A percentile compares a stretch with the other conserved stretches of the same genome.
Conservation (phyloP, 2,329 filamentous ascomycete genomes). For the Mariannaea sp. region DNA sequence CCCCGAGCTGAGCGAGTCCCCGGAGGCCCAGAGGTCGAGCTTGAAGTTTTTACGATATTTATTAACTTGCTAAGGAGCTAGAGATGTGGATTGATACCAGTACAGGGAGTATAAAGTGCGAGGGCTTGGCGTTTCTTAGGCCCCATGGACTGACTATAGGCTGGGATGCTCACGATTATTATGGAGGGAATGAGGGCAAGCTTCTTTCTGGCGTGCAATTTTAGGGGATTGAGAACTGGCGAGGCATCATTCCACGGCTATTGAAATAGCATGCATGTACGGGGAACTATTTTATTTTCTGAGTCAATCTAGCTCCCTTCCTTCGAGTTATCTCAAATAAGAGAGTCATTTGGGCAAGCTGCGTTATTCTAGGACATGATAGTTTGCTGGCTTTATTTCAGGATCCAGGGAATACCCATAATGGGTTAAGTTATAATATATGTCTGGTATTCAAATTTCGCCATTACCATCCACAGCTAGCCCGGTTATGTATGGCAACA, state of each 20-base stretch:
- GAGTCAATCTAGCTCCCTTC: neutral
- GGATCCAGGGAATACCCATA: too few species aligned
- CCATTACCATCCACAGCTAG: too few species aligned
- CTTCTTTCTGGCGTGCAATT: constrained; percentile 13
- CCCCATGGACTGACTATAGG: neutral
- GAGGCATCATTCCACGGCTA: constrained; percentile 2
- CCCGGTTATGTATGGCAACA: too few species aligned
- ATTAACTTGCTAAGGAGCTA: constrained; percentile 67
- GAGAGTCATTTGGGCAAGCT: neutral
- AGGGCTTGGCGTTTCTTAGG: neutral
- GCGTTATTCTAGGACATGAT: too few species aligned
- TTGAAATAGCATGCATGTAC: constrained; percentile 4
- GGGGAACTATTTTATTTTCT: constrained; percentile 1
- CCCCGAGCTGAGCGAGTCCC: constrained; percentile 61
- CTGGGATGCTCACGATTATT: constrained; percentile 10
- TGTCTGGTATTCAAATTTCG: too few species aligned
- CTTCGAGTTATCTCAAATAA: neutral
- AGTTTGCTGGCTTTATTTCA: too few species aligned
- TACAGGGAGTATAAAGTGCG: constrained; percentile 12
- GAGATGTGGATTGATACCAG: constrained; percentile 6
- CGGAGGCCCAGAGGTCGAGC: constrained; percentile 68
- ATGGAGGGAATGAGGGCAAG: neutral
- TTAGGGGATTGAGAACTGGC: neutral
- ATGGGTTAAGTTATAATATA: too few species aligned
- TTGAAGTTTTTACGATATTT: constrained; percentile 79